Conservation (phyloP, 2,329 filamentous ascomycete species). For the Penicillium sp. region DNA sequence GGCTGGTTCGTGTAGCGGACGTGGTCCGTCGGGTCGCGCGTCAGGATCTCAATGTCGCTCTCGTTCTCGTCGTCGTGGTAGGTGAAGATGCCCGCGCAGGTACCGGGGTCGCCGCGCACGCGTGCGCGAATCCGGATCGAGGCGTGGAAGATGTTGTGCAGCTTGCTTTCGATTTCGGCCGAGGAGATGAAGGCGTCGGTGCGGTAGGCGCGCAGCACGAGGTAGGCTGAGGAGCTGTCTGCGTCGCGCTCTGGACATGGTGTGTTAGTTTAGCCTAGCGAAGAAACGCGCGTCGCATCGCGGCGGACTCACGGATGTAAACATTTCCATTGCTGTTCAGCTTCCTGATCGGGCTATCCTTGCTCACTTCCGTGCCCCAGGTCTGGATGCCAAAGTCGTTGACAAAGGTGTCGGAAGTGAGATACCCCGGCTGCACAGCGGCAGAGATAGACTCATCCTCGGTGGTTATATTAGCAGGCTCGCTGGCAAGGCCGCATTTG, state of each 20-base stretch:
- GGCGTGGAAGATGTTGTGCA: constrained; percentile 2
- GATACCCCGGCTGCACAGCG: not conserved
- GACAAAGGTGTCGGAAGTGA: not conserved
- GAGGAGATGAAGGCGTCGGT: constrained; percentile 3
- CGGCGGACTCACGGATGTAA: not conserved
- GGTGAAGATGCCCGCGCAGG: constrained; percentile 14
- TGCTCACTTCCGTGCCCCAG: not conserved
- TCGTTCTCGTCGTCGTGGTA: constrained; percentile 10
- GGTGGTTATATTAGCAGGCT: constrained; percentile 3
- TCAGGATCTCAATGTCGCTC: constrained; percentile 14
- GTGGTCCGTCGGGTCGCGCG: not conserved
- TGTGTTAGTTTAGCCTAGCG: not conserved
- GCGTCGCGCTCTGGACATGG: not conserved
- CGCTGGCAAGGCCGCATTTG: not conserved
- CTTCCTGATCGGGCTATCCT: not conserved
- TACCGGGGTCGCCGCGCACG: constrained; percentile 5
- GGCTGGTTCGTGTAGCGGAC: constrained; percentile 15
- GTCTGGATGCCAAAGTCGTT: constrained; percentile 12
- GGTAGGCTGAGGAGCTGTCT: not conserved
- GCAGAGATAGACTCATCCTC: not conserved
- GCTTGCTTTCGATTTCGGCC: constrained; percentile 5
- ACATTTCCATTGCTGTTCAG: constrained; percentile 7
- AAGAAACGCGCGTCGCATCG: no score
- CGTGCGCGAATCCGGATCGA: constrained; percentile 4
- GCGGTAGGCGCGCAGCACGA: constrained; percentile 4